These are phyloP conservation scores for Paraphaeosphaeria minitans DNA, from an alignment of 2,329 filamentous ascomycete genomes.

Conservation along the genomic window DNA sequence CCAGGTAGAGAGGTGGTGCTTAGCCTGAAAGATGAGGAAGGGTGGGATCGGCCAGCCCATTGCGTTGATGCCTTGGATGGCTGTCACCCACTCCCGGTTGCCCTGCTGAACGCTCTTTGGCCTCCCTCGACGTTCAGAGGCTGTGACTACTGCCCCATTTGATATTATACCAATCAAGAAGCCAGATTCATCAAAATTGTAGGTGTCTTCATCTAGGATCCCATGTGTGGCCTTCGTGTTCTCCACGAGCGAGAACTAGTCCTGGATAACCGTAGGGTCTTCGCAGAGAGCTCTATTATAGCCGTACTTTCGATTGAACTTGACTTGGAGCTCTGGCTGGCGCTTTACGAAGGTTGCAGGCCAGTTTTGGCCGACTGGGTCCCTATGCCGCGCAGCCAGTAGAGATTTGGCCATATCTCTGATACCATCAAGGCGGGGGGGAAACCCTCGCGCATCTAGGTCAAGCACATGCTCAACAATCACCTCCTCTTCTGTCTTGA, in stretches of 20 bases:
- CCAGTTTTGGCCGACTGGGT: conserved; percentile 17
- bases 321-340: conserved; percentile 17
- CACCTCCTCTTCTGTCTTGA: conserved; percentile 13
- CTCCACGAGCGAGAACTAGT: conserved; percentile 5
- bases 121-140: too few species aligned
- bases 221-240: conserved; percentile 10
- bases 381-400: conserved; percentile 3
- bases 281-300: neutral
- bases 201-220: conserved; percentile 8
- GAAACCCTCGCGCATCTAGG: neutral
- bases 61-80: conserved; percentile 14
- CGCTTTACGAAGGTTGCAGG: conserved; percentile 16
- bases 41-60: conserved; percentile 12
- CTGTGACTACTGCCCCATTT: too few species aligned
- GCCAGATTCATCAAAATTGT: conserved; percentile 1
- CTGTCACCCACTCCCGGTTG: conserved; percentile 14
- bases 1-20: conserved; percentile 8
- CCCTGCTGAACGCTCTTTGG: neutral
- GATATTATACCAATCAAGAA: too few species aligned
- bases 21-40: conserved; percentile 17
- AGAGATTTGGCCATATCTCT: conserved; percentile 20
- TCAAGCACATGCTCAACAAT: conserved; percentile 20
- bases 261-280: conserved; percentile 10
- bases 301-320: conserved; percentile 1
- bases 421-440: conserved; percentile 6